These are phyloP conservation scores for Candida koratica DNA, from an alignment of 805 yeast species.

Conservation along the genomic window DNA sequence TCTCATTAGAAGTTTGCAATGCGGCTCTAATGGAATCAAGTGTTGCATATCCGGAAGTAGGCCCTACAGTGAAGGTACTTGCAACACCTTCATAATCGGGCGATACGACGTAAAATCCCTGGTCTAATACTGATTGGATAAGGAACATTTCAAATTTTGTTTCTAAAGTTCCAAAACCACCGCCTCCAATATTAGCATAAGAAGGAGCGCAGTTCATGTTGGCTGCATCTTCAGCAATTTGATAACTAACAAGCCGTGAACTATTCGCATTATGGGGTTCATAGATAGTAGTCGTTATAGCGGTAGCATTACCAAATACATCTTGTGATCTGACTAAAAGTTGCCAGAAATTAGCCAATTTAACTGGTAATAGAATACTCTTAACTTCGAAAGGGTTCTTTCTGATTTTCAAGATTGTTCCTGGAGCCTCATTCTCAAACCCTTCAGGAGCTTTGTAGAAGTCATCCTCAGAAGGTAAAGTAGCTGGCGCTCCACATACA, in stretches of 20 bases:
- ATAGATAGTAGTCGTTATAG: constrained; percentile 23
- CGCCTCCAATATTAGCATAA: constrained; percentile 20
- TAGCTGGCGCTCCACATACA: constrained; percentile 11
- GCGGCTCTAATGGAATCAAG: constrained; percentile 30
- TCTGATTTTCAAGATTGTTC: constrained; percentile 23
- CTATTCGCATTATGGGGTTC: constrained; percentile 28
- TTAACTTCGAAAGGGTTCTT: constrained; percentile 18
- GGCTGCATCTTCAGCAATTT: constrained; percentile 27
- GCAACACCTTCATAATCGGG: constrained; percentile 36
- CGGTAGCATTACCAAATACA: constrained; percentile 23
- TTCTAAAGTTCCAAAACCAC: constrained; percentile 15
- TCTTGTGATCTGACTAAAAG: constrained; percentile 22
- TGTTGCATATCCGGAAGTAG: constrained; percentile 25
- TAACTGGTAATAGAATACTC: constrained; percentile 18
- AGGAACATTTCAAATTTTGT: constrained; percentile 18
- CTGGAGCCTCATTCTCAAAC: constrained; percentile 18
- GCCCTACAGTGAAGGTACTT: constrained; percentile 28
- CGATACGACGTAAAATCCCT: constrained; percentile 31
- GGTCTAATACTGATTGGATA: constrained; percentile 19
- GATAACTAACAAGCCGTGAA: constrained; percentile 24
- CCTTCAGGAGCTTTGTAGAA: constrained; percentile 24
- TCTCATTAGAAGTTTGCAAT: constrained; percentile 15
- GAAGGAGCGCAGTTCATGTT: constrained; percentile 24
- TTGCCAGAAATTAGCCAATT: constrained; percentile 23
- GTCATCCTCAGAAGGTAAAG: constrained; percentile 18